Base-by-base conservation (phyloP, 805 yeast species). In the Pichia nakasei region DNA sequence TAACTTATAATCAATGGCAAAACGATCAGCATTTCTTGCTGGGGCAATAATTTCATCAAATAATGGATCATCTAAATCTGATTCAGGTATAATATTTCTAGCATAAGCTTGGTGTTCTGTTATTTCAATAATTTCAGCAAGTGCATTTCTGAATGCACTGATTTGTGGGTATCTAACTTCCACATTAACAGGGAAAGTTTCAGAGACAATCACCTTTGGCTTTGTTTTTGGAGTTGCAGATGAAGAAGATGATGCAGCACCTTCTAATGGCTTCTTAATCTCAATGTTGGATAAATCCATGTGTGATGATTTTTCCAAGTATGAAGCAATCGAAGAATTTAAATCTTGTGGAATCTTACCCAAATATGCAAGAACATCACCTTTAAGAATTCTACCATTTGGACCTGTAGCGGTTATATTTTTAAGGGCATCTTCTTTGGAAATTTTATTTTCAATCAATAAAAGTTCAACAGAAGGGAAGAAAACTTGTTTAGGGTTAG, bases 401-500 rank as follows among this genome's bases (percentile, higher is more conserved):
- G 94, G 94, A 19, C 97, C 98, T 1, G 95, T 72, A 8, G 96
- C 94, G 35, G 75, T 68, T 54, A 91, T 85, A 50, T 81, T 78
- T 9, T 67, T 55, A 19, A 84, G 48, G 2, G 96, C 96, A 22
- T 83, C 91, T 35, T 73, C 82, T 44, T 61, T 64, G 1, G 91
- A 73, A 46, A 91, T 79, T 43, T 72, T 61, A 56, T 86, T 72
- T 46, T 69, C 69, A 35, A 72, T 76, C 33, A 91, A 67, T 24
- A 91, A 67, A 3, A 77, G 50, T 43, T 74, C 76, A 11, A 88
- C 97, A 0, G 96, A 82, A 17, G 97, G 97, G 49, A 81, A 71
- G 37, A 88, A 65, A 9, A 72, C 71, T 61, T 85, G 95, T 2
- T 63, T 53, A 12, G 82, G 75, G 57, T 83, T 69, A n/a, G 95